phyloP scores from a whole-genome alignment of 2,329 filamentous ascomycete species.

The Waltergamsia citrina region DNA sequence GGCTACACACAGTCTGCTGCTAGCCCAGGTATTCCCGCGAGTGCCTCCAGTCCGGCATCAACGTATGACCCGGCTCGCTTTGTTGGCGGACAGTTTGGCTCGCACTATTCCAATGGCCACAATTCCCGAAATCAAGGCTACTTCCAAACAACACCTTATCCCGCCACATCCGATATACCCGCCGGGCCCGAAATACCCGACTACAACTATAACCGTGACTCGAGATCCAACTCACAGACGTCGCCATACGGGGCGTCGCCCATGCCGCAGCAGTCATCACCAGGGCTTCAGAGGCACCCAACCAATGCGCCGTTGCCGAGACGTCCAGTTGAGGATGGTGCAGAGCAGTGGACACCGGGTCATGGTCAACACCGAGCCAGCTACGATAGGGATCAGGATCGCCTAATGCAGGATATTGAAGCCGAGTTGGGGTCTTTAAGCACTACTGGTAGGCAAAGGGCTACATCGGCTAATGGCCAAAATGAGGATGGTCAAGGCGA shows the following conservation, averaged over 20 bases:
- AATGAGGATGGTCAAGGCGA: conserved; percentile 36
- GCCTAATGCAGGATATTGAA: conserved; percentile 49
- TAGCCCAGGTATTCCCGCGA: conserved; percentile 19
- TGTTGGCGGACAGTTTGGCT: conserved; percentile 17
- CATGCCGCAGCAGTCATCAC: conserved; percentile 27
- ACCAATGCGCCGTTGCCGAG: conserved; percentile 52
- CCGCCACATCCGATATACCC: conserved; percentile 41
- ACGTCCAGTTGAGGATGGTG: conserved; percentile 34
- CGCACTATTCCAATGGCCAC: conserved; percentile 28
- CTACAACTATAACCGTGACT: conserved; percentile 31
- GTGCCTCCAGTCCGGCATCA: conserved; percentile 15
- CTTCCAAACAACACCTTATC: conserved; percentile 41
- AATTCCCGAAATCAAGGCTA: conserved; percentile 21
- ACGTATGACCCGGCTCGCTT: conserved; percentile 27
- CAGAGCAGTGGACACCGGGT: conserved; percentile 28
- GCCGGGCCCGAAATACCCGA: conserved; percentile 39
- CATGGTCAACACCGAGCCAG: conserved; percentile 18
- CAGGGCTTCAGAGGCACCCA: conserved; percentile 44
- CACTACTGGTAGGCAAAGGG: conserved; percentile 21
- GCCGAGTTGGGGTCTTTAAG: conserved; percentile 34
- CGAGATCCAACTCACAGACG: conserved; percentile 39
- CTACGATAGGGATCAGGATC: conserved; percentile 37
- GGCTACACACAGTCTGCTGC: conserved; percentile 12
- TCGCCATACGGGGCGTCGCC: conserved; percentile 38
- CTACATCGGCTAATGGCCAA: conserved; percentile 33